Evolutionary conservation across 179 eudicot genomes (phyloP).

Genomic region (Actinidia arguta): DNA sequence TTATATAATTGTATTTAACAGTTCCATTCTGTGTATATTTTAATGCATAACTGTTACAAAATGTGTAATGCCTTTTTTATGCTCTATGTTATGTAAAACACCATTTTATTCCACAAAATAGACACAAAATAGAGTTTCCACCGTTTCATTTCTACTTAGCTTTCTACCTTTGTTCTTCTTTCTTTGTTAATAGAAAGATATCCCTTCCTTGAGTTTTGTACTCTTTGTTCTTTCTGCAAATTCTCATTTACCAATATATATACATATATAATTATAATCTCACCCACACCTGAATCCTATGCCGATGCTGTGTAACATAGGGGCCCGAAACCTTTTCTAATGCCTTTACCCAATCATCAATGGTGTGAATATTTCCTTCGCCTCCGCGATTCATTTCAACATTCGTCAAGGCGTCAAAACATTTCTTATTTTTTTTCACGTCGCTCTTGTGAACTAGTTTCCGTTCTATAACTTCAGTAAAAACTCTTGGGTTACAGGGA

Average conservation of each 20-base stretch:
- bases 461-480: neutral
- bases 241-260: neutral
- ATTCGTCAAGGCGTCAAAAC: neutral
- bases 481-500: conserved; percentile 56
- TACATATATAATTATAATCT: neutral
- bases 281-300: neutral
- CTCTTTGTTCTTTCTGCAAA: neutral
- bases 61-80: too few species aligned
- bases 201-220: too few species aligned
- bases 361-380: neutral
- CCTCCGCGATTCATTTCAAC: neutral
- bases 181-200: too few species aligned
- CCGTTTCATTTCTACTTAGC: too few species aligned
- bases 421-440: neutral
- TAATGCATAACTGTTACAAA: too few species aligned
- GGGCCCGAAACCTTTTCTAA: neutral
- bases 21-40: too few species aligned
- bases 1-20: too few species aligned
- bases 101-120: too few species aligned
- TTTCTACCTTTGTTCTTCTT: too few species aligned
- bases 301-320: too few species aligned
- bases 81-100: too few species aligned
- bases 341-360: neutral
- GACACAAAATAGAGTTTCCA: too few species aligned
- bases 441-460: neutral